Base-by-base conservation (phyloP, 108 stramenopile genomes). In the Skeletonema marinoi region DNA sequence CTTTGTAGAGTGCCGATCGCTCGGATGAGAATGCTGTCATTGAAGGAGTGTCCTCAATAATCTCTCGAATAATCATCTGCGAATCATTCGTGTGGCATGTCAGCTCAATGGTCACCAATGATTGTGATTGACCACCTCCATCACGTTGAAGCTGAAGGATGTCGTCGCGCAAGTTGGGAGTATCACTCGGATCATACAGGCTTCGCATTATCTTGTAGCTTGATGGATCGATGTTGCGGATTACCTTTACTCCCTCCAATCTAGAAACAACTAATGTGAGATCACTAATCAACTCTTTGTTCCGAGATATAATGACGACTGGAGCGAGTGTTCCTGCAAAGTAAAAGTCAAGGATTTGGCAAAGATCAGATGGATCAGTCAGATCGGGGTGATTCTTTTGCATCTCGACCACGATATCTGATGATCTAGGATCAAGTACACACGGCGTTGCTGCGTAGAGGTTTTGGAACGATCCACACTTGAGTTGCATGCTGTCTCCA, bases 21-120 rank as follows among this genome's bases (percentile, higher is more conserved):
- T 70, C 70, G 6, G 82, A 83, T 25, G 88, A 88, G 70, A 87
- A 88, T 0, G 90, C 90, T 2, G 88, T 87, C 90, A 88, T 86
- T 71, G 77, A 82, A 21, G 88, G 90, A 50, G 71, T 87, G 61
- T 91, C 90, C 65, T 91, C 90, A 33, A 91, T 81, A 19, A 91
- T 87, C 71, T 91, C 90, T 36, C 90, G 81, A 73, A 88, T 88
- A 31, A 72, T 77, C 38, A 88, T 54, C 73, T 91, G 90, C 25
- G 82, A 78, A 59, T 85, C 76, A 14, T 31, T 42, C 9, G 75
- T 65, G 9, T 68, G 65, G 59, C 88, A 88, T 17, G 60, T 44
- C 7, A 91, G 38, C 42, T 86, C 81, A 10, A 88, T 60, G 14
- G 81, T 88, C 21, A 87, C 83, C 21, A 58, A 78, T 33, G 74